phyloP scores from a whole-genome alignment of 805 yeast genomes.

The Nakazawaea molendinolei region DNA sequence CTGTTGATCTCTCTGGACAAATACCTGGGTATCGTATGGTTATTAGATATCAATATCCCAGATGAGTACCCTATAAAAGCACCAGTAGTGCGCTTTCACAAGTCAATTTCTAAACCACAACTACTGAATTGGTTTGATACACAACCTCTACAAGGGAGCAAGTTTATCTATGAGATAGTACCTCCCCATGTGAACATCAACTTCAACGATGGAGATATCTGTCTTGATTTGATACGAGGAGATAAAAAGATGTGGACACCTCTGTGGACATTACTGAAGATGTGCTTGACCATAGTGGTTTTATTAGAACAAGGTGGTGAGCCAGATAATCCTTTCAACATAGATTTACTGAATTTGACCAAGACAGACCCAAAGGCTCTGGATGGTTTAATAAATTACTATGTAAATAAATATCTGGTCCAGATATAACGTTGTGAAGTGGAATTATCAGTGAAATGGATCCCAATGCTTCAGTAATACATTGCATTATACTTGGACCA shows the following conservation, averaged over 20 bases:
- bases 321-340: constrained; percentile 62
- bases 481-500: no score
- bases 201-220: constrained; percentile 57
- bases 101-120: neutral
- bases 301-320: constrained; percentile 63
- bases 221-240: constrained; percentile 56
- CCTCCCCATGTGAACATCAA: constrained; percentile 44
- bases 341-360: constrained; percentile 59
- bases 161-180: neutral
- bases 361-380: no score
- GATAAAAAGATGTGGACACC: constrained; percentile 65
- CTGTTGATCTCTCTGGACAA: constrained; percentile 35
- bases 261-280: constrained; percentile 57
- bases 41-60: constrained; percentile 38
- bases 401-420: no score
- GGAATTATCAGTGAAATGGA: no score
- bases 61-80: constrained; percentile 51
- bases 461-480: no score
- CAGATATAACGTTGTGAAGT: no score
- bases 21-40: constrained; percentile 46
- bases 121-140: neutral
- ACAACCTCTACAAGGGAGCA: neutral
- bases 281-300: constrained; percentile 50
- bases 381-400: no score
- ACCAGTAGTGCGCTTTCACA: constrained; percentile 42